Conservation (phyloP, 2,329 filamentous ascomycete genomes). For the Colletotrichum sansevieriae region DNA sequence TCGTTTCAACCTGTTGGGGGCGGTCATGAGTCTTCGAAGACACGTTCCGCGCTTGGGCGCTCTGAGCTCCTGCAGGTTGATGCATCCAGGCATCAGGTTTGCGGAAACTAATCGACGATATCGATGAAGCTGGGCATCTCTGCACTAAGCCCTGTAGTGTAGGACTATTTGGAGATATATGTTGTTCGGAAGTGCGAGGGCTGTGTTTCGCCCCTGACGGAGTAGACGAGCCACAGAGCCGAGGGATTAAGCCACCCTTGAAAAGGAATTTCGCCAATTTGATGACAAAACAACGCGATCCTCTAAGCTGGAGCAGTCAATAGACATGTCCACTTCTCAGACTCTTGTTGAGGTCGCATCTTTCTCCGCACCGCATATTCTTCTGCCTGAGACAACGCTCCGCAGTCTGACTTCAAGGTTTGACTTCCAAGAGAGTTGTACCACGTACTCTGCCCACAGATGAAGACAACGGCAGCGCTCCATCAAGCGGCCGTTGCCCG, state of each 20-base stretch:
- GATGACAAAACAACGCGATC: no score
- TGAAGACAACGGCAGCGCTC: background rate
- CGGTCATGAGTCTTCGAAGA: background rate
- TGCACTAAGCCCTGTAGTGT: background rate
- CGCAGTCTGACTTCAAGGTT: background rate
- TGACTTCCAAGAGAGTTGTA: background rate
- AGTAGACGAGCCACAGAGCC: background rate
- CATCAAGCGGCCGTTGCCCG: background rate
- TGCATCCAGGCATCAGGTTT: background rate
- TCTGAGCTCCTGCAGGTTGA: slow-evolving; percentile 1
- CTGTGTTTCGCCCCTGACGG: background rate
- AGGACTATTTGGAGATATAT: background rate
- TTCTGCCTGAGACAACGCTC: background rate
- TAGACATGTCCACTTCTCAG: slow-evolving; percentile 11
- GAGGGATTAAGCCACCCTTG: slow-evolving; percentile 2
- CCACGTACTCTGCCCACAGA: background rate
- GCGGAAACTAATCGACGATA: background rate
- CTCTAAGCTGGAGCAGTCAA: no score
- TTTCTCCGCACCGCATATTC: background rate
- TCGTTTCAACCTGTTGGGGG: background rate
- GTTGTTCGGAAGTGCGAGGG: background rate
- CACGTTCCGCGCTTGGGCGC: slow-evolving; percentile 5
- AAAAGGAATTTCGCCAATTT: background rate
- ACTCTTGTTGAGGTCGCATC: background rate
- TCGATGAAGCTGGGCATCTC: background rate